Conservation (phyloP, 306 rosid species). For the Cicer yamashitae region DNA sequence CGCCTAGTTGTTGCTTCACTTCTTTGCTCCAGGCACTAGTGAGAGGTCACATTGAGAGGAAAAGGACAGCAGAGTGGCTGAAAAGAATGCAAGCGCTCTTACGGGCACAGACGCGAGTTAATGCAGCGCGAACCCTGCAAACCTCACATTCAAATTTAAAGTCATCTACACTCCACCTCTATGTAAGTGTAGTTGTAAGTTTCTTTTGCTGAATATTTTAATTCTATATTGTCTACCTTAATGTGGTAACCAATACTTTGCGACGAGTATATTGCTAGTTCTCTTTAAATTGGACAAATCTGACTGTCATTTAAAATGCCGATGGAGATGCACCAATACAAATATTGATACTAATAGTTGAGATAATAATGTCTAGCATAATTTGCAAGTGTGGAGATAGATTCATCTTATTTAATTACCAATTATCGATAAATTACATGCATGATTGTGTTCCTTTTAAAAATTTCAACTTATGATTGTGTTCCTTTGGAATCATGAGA, state of each 20-base stretch:
- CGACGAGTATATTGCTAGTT: no score
- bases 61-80: slow-evolving; percentile 70
- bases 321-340: neutral
- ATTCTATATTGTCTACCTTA: no score
- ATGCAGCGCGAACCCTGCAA: slow-evolving; percentile 53
- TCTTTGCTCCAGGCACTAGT: slow-evolving; percentile 74
- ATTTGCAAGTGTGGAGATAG: no score
- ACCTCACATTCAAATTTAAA: slow-evolving; percentile 50
- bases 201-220: no score
- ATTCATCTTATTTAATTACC: no score
- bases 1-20: slow-evolving; percentile 11
- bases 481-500: no score
- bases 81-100: slow-evolving; percentile 67
- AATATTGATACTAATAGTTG: slow-evolving; percentile 1
- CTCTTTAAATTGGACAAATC: neutral
- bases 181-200: slow-evolving; percentile 52
- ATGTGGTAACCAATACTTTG: no score
- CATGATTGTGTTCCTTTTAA: neutral
- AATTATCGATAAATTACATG: neutral
- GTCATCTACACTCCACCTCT: slow-evolving; percentile 55
- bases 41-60: slow-evolving; percentile 90
- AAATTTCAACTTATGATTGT: neutral
- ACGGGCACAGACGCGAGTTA: slow-evolving; percentile 66
- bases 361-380: neutral
- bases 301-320: slow-evolving; percentile 4